Evolutionary conservation across 352 stramenopile species (phyloP), one percentile per base, ranked within the genome.

Genomic region (Phytophthora colocasiae): DNA sequence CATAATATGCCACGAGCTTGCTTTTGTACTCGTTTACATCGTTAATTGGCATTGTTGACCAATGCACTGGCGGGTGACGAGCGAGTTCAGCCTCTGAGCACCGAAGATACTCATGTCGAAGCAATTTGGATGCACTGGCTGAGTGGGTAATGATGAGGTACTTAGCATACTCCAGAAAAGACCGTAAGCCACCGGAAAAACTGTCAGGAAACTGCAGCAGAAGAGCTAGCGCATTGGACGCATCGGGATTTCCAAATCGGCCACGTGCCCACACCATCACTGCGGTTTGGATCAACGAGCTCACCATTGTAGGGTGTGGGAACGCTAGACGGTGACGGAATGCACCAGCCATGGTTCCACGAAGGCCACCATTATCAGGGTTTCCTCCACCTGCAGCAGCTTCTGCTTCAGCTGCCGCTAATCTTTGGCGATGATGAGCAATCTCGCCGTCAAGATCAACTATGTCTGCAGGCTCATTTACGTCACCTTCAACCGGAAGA

Each of bases 131-230:
- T 15, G 80, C 75, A 5, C 69, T 80, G n/a, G 67, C 58, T 1
- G 74, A 63, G 40, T 81, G 73, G 0, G 64, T 77, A 31, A 78
- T 75, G 1, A 78, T 54, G 8, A 92, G 55, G 49, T 81, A 93
- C 53, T 81, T 85, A 19, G 76, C 78, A 66, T 88, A 92, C 56
- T 95, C 84, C 36, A 91, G 50, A 36, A 93, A 89, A 12, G 66
- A 80, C 2, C 78, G 81, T 11, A 95, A 54, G 9, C 73, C 72
- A 1, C 55, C 58, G 9, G 80, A 63, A 51, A 90, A 73, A 4
- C 67, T 65, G 32, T 26, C 46, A 44, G 71, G 63, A 26, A 75
- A 58, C 14, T 67, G 61, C 24, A 85, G 52, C 43, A 88, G 50
- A 53, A 85, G n/a, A 15, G 24, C 48, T 34, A 89, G 50, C 32